Evolutionary conservation across 352 stramenopile species (phyloP), one percentile per base, ranked within the genome.

Genomic region (Globisporangium viniferum): DNA sequence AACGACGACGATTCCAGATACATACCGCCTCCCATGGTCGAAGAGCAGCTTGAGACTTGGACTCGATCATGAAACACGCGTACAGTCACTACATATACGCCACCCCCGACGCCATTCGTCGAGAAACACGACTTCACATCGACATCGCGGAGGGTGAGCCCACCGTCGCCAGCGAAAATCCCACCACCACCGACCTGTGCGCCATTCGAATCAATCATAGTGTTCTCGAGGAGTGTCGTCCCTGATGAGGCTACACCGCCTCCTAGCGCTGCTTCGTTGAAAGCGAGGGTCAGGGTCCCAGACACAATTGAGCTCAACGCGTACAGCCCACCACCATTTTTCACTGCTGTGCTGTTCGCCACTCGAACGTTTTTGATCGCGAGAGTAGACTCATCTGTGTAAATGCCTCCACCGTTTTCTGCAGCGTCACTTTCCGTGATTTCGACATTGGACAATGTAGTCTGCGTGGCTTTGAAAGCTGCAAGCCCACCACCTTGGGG

Each of bases 271-370:
- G 74, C 78, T 9, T 20, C 62, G 51, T 86, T 86, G 5, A 4
- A 27, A 5, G 3, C 60, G 8, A 80, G 36, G 5, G 41, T 62
- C 36, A 82, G 49, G 0, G 57, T 54, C 3, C 78, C 76, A 0
- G 51, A 59, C 14, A 86, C 7, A 31, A 31, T 73, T 5, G 78
- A 66, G 33, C 77, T 68, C 0, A 57, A 24, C 48, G 35, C 64
- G 8, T 65, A 79, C 1, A 79, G n/a, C 6, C 78, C 78, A 29
- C 78, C 78, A 14, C 78, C 78, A 12, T 74, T 70, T 33, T 48
- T 39, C 4, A 10, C 6, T 7, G 78, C 78, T 4, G 9, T 27
- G 59, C 84, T 86, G 22, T 64, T 58, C 10, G n/a, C 46, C 5
- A 71, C 59, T 5, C 31, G 27, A 5, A 79, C 54, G 33, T 35